A percentile compares a stretch with the other conserved stretches of the same genome.
Conservation (phyloP, 345 rosid genomes). For the Corymbia maculata region DNA sequence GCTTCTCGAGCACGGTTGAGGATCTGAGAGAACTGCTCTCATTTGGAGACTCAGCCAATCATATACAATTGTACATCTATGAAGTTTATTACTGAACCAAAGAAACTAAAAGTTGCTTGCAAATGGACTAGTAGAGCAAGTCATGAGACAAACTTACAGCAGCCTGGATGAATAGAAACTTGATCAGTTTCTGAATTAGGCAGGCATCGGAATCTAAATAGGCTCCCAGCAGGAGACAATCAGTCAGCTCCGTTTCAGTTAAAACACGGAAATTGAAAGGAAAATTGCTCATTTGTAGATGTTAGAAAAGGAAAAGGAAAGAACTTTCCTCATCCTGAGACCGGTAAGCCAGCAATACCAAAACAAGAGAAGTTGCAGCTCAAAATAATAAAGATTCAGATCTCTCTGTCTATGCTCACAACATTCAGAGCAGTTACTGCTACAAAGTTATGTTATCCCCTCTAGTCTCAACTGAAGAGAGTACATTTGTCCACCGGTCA, state of each 20-base stretch:
- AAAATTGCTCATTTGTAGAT: not conserved
- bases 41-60: not conserved
- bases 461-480: not conserved
- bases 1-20: not conserved
- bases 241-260: not conserved
- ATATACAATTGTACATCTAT: not conserved
- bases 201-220: not conserved
- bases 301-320: not conserved
- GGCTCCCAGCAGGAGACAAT: not conserved
- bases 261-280: not conserved
- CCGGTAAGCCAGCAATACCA: not conserved
- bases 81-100: not conserved
- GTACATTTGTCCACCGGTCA: not conserved
- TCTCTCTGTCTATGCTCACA: not conserved
- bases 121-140: not conserved
- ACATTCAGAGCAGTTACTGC: not conserved
- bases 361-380: not conserved
- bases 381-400: not conserved
- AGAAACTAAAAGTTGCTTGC: not conserved
- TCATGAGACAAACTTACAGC: not conserved
- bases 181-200: not conserved
- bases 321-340: not conserved
- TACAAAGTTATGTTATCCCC: not conserved
- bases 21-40: not conserved
- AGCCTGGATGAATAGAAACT: not conserved